Conservation (phyloP, 169 alveolate genomes). For the Cystoisospora suis region DNA sequence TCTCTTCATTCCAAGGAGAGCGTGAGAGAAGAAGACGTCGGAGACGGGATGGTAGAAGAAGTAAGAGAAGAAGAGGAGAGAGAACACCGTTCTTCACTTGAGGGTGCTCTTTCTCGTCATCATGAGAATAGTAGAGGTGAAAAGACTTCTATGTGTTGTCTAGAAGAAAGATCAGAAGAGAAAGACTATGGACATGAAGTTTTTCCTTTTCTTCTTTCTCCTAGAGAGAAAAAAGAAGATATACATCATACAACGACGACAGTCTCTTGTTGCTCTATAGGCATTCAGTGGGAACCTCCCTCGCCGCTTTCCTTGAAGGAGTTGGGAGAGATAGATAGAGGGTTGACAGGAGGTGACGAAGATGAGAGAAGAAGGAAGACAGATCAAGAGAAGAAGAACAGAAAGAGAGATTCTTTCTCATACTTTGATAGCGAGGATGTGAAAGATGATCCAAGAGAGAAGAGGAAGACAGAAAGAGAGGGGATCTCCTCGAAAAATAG, state of each 20-base stretch:
- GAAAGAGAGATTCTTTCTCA: neutral
- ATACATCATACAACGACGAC: too few species aligned
- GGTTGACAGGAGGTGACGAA: neutral
- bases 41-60: too few species aligned
- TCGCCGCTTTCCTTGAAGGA: neutral
- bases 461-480: too few species aligned
- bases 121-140: neutral
- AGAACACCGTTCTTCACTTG: neutral
- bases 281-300: constrained; percentile 9
- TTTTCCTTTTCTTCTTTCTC: neutral
- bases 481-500: too few species aligned
- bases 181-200: neutral
- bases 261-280: neutral
- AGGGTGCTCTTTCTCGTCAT: neutral
- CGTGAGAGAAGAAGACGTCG: too few species aligned
- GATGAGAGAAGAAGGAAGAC: neutral
- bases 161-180: neutral
- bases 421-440: neutral
- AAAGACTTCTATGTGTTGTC: neutral
- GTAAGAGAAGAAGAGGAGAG: too few species aligned
- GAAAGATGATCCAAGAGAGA: too few species aligned
- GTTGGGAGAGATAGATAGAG: neutral
- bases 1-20: too few species aligned
- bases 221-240: neutral
- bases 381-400: neutral